Conservation (phyloP, 768 basidiomycete genomes). For the Tricholoma saponaceum region DNA sequence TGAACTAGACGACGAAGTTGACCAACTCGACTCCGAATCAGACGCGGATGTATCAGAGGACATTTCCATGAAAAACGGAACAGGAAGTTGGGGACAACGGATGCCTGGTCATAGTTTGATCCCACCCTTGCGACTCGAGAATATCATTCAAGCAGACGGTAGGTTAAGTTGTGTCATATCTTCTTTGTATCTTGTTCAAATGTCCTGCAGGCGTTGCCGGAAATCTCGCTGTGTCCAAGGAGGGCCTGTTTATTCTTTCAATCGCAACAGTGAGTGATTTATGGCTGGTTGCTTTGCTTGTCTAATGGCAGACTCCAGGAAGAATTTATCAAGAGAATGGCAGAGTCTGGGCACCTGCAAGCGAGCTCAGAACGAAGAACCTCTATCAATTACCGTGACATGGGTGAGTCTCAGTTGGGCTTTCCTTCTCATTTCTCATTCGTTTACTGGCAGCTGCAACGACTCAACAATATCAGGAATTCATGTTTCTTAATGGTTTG, state of each 20-base stretch:
- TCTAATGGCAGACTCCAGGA: constrained; percentile 45
- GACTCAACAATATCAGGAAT: constrained; percentile 60
- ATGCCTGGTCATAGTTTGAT: constrained; percentile 64
- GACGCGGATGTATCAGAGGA: constrained; percentile 37
- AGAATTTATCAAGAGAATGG: constrained; percentile 78
- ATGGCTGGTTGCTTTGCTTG: neutral
- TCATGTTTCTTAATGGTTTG: constrained; percentile 68
- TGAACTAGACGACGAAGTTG: constrained; percentile 58
- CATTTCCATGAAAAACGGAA: constrained; percentile 20
- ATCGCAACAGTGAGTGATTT: constrained; percentile 60
- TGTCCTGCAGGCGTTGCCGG: constrained; percentile 48
- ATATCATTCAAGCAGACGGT: constrained; percentile 79
- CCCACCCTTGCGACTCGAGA: constrained; percentile 65
- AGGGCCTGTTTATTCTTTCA: constrained; percentile 70
- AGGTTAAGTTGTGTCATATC: constrained; percentile 16
- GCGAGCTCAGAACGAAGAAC: constrained; percentile 57
- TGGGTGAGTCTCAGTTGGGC: constrained; percentile 48
- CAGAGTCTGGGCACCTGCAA: constrained; percentile 63
- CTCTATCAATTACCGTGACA: constrained; percentile 64
- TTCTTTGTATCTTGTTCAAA: constrained; percentile 5
- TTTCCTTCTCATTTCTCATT: constrained; percentile 6
- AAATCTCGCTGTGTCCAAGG: constrained; percentile 67
- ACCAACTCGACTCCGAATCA: constrained; percentile 60
- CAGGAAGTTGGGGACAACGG: constrained; percentile 33
- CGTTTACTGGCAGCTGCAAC: constrained; percentile 42